phyloP scores from a whole-genome alignment of 208 protist genomes.

The Kentomonas sorsogonicus region DNA sequence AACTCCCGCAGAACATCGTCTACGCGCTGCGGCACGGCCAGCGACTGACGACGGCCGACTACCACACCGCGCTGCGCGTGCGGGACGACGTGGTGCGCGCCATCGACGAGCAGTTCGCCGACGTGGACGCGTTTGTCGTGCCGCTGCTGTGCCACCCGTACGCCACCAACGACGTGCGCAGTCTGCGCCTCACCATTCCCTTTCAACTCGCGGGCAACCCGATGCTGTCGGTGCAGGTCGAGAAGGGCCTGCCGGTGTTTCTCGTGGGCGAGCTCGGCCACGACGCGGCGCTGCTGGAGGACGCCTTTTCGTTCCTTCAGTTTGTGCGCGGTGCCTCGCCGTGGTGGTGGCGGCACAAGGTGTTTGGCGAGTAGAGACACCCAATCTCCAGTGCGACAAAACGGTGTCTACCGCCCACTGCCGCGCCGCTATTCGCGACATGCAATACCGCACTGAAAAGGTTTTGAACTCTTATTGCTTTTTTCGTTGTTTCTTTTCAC shows the following conservation, averaged over 20 bases:
- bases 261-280: conserved; percentile 75
- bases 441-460: neutral
- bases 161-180: conserved; percentile 52
- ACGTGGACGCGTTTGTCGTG: conserved; percentile 76
- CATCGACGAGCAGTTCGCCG: conserved; percentile 79
- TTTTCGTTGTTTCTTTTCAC: neutral
- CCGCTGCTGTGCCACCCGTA: conserved; percentile 77
- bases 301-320: conserved; percentile 70
- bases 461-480: neutral
- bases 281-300: conserved; percentile 80
- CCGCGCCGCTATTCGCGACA: too few relatives aligned
- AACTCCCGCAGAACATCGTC: conserved; percentile 56
- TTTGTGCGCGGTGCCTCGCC: conserved; percentile 75
- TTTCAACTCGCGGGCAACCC: conserved; percentile 83
- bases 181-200: conserved; percentile 53
- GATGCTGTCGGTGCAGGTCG: conserved; percentile 75
- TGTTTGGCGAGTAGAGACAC: conserved; percentile 20
- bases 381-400: too few relatives aligned
- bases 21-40: conserved; percentile 50
- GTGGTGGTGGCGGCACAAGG: conserved; percentile 50
- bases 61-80: conserved; percentile 66
- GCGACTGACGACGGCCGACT: conserved; percentile 42
- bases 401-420: too few relatives aligned
- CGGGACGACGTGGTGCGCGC: conserved; percentile 75
- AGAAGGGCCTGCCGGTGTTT: conserved; percentile 51